Base-by-base conservation (phyloP, 352 stramenopile species). In the Phytophthora cactorum region DNA sequence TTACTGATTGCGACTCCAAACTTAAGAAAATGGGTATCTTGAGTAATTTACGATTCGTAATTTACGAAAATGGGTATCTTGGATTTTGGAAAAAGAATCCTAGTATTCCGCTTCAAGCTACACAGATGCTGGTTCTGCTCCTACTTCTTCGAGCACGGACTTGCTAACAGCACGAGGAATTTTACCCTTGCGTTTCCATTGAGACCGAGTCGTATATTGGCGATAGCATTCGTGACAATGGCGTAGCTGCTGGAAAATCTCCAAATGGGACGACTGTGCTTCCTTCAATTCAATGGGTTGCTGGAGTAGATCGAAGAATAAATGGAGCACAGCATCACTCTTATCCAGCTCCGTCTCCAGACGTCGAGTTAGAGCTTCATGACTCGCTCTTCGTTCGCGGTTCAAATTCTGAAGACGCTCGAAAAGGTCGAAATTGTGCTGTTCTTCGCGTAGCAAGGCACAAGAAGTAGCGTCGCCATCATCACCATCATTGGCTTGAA, bases 141-240 rank as follows among this genome's bases (percentile, higher is more conserved):
- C 0, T 4, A 10, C 32, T 34, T 72, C 63, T 1, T 54, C 36
- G 5, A 68, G 25, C 51, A n/a, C 25, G 4, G 29, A 4, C 15
- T 63, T 63, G 45, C 62, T 75, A 25, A 51, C 61, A 0, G 15
- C n/a, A 3, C 45, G 54, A 36, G 41, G n/a, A 3, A 62, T 44
- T 43, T 63, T 68, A 22, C 5, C 6, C 22, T 65, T 68, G 2
- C 51, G 11, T 27, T 75, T 75, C 79, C 77, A 90, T 32, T 81
- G 57, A 17, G 81, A 88, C 6, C 81, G 79, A 41, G 82, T 70
- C 9, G 47, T 70, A 39, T 63, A 76, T 25, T 79, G 65, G 2
- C 71, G 69, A 28, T 82, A 91, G 55, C 83, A 90, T 66, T 86
- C 77, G 29, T 91, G 81, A 17, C 59, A 77, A 61, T 90, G 83